Evolutionary conservation across 345 rosid genomes (phyloP).

Genomic region (Murraya paniculata): DNA sequence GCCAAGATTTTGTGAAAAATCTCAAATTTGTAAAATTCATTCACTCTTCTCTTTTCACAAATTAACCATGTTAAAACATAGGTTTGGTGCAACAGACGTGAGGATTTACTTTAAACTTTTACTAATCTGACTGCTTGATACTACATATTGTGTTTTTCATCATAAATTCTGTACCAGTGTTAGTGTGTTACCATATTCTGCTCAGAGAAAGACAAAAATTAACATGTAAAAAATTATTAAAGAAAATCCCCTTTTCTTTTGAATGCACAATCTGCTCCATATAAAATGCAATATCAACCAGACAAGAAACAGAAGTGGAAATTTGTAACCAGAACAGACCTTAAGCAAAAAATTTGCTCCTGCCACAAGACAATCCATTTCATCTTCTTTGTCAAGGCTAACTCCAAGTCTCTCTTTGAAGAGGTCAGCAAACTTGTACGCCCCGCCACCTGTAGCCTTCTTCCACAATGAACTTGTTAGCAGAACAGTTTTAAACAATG

Average conservation of each 20-base stretch:
- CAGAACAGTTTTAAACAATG: slow-evolving; percentile 9
- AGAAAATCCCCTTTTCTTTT: not conserved
- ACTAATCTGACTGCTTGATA: not conserved
- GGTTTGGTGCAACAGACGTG: not conserved
- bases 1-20: not conserved
- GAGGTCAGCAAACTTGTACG: slow-evolving; percentile 84
- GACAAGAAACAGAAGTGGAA: slow-evolving; percentile 3
- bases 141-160: not conserved
- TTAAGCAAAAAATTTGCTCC: slow-evolving; percentile 98
- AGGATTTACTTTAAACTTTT: not conserved
- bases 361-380: slow-evolving; percentile 97
- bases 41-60: not conserved
- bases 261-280: not conserved
- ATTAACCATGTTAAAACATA: not conserved
- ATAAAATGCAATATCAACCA: not conserved
- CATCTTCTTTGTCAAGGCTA: slow-evolving; percentile 98
- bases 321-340: slow-evolving; percentile 38
- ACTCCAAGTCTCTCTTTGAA: slow-evolving; percentile 95
- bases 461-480: slow-evolving; percentile 35
- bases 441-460: slow-evolving; percentile 99
- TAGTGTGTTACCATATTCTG: not conserved
- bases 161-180: not conserved
- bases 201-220: not conserved
- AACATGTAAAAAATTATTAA: not conserved
- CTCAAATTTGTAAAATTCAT: not conserved